Evolutionary conservation across 2,329 filamentous ascomycete species (phyloP).

Genomic region (Cryphonectria parasitica): DNA sequence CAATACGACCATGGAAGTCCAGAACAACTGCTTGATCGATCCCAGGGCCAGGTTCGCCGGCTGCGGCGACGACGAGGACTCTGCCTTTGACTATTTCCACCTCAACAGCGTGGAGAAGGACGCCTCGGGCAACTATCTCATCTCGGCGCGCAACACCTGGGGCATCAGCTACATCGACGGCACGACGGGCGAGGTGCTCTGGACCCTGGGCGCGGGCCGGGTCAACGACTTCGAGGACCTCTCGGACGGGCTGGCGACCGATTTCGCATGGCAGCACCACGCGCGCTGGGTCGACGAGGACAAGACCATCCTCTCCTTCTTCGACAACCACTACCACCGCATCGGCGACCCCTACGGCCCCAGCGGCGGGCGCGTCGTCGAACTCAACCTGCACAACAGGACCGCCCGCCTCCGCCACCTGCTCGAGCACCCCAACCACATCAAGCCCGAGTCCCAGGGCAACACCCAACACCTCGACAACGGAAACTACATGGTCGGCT

Average conservation of each 20-base stretch:
- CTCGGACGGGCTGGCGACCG: constrained; percentile 39
- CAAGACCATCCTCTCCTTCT: constrained; percentile 39
- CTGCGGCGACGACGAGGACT: constrained; percentile 20
- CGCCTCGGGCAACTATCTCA: constrained; percentile 42
- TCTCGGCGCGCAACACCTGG: constrained; percentile 39
- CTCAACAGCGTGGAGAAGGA: constrained; percentile 43
- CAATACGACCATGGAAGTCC: constrained; percentile 25
- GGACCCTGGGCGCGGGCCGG: constrained; percentile 41
- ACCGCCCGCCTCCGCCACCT: constrained; percentile 37
- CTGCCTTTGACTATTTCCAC: constrained; percentile 44
- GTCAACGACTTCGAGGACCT: constrained; percentile 42
- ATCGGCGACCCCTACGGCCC: constrained; percentile 29
- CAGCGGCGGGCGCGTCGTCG: constrained; percentile 32
- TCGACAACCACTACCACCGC: constrained; percentile 40
- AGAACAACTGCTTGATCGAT: constrained; percentile 26
- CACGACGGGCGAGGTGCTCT: constrained; percentile 39
- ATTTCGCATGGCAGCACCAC: constrained; percentile 46
- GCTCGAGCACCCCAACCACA: constrained; percentile 36
- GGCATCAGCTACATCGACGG: constrained; percentile 36
- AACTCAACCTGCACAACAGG: constrained; percentile 36
- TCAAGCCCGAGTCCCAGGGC: constrained; percentile 39
- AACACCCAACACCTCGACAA: constrained; percentile 58
- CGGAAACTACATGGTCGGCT: constrained; percentile 59
- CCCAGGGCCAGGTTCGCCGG: constrained; percentile 25
- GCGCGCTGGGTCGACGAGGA: constrained; percentile 35